Evolutionary conservation across 2,329 filamentous ascomycete genomes (phyloP), one percentile per base, ranked within the genome.

Genomic region (Neofusicoccum umdonicola): DNA sequence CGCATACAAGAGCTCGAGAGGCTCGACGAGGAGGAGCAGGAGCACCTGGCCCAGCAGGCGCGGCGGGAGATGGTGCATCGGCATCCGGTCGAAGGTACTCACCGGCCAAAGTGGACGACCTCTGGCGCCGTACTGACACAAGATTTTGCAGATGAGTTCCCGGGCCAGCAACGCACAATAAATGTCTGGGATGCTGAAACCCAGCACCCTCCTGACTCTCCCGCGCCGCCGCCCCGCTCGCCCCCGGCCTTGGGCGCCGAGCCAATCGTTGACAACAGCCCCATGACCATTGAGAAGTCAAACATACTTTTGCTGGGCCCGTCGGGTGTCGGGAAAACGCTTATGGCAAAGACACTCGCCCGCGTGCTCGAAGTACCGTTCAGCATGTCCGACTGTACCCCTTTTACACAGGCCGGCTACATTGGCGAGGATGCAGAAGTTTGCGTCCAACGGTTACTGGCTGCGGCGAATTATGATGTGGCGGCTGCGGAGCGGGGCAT

Each of bases 371-470:
- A 95, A 66, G 93, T 98, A 0, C 95, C 95, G 0, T 96, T 97
- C 73, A 93, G 91, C 67, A 97, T 97, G 78, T 94, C 92, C 67
- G 94, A 98, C 77, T 98, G 94, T 77, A 97, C 95, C 58, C 91
- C 93, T 5, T 93, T 98, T 68, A 98, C 94, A 0, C 94, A 97
- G 79, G 94, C 94, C 4, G 94, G 95, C 31, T 99, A 99, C 72
- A 97, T 99, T 69, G 95, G 95, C 35, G 94, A 98, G 74, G 95
- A 99, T 74, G 94, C 94, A n/a, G 95, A 99, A 74, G 89, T 92
- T 0, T 97, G 94, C 71, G 92, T 99, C 45, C 92, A 97, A 73
- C 86, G 95, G 50, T 83, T 99, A 31, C 83, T 99, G 9, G 91
- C 96, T 63, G 93, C 96, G 66, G 88, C 94, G 8, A 94, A 96